Evolutionary conservation across 2,329 filamentous ascomycete species (phyloP), one percentile per base, ranked within the genome.

Genomic region (Fulvia fulva): DNA sequence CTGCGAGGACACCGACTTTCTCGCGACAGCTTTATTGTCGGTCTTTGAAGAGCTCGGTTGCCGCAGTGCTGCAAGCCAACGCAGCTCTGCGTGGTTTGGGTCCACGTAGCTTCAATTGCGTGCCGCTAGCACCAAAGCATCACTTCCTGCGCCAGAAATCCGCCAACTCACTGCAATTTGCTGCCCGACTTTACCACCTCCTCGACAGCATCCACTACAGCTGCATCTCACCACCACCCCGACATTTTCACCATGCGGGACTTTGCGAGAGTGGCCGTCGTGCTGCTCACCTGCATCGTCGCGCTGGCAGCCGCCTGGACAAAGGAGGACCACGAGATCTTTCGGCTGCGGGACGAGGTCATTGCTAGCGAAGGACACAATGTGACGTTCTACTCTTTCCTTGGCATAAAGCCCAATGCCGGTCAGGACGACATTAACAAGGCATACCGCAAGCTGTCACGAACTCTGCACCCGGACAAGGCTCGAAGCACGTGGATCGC

Each of bases 241-340:
- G 49, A 56, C 52, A 41, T 49, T n/a, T 43, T 49, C 70, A 85
- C 77, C 67, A 95, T 95, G 90, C 91, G 83, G 82, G 77, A 86
- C 67, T 80, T 84, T 58, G 70, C 75, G 61, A 77, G 86, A 66
- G 77, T 89, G 67, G 81, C 87, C 54, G 70, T 93, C 65, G 81
- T 89, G 74, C 81, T 93, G 60, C 76, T 90, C 74, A 84, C 85
- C 77, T 76, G 88, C 67, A 76, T 91, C 65, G 83, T 83, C 60
- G 81, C 85, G 41, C 75, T 92, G 62, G 83, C 83, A 59, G 83
- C 86, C 51, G 90, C 90, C 49, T 96, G 91, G 90, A 86, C 85
- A 57, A 94, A 94, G 76, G 90, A 96, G 95, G 94, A 99, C 77
- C 91, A 95, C 73, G 94, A 99, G 78, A 97, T 99, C 78, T 99